A percentile compares a stretch with the other conserved stretches of the same genome.
phyloP scores from a whole-genome alignment of 106 monocot genomes.

The Narthecium ossifragum region DNA sequence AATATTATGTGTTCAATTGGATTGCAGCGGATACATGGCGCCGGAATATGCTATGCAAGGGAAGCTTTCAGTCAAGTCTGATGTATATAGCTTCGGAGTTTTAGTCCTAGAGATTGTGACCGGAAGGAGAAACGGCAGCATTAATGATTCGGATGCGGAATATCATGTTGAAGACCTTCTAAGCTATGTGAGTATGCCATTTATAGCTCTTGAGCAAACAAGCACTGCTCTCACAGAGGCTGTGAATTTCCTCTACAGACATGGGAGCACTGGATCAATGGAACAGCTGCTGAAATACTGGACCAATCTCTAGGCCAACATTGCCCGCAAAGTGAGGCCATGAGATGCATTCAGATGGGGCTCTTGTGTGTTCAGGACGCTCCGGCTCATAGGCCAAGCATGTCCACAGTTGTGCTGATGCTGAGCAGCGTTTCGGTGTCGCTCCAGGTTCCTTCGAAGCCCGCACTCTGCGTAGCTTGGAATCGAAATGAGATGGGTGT shows the following conservation, averaged over 20 bases:
- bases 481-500: not conserved
- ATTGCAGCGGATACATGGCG: slow-evolving; percentile 14
- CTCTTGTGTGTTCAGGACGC: slow-evolving; percentile 5
- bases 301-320: not conserved
- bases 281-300: not conserved
- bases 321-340: not conserved
- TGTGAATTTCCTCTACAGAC: not conserved
- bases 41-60: slow-evolving; percentile 10
- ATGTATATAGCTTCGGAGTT: slow-evolving; percentile 10
- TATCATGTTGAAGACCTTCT: not conserved
- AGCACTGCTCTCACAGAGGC: not conserved
- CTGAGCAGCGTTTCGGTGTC: not conserved
- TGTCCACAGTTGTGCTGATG: slow-evolving; percentile 3
- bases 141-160: not conserved
- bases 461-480: not conserved
- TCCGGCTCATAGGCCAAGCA: not conserved
- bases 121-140: not conserved
- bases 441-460: not conserved
- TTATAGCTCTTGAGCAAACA: not conserved
- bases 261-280: not conserved
- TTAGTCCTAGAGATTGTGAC: slow-evolving; percentile 10
- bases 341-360: slow-evolving; percentile 3
- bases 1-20: not conserved
- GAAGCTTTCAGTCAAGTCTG: not conserved
- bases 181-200: not conserved